phyloP scores from a whole-genome alignment of 2,329 filamentous ascomycete species.

The Phyllosticta capitalensis region DNA sequence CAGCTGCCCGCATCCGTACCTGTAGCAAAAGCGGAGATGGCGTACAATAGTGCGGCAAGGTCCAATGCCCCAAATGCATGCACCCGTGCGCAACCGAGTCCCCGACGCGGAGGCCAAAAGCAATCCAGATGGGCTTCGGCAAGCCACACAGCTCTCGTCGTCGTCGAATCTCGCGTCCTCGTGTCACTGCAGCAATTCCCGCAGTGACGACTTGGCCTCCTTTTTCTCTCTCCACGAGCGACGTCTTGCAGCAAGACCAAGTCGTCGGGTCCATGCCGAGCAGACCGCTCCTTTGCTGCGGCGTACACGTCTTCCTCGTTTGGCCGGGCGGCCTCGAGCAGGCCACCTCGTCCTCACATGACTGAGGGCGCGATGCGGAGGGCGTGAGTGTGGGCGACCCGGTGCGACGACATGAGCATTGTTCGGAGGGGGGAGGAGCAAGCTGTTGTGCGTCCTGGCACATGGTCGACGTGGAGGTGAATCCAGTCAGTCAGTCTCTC shows the following conservation, averaged over 20 bases:
- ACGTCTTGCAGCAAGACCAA: background rate
- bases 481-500: background rate
- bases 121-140: background rate
- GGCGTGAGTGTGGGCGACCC: slow-evolving; percentile 2
- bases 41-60: background rate
- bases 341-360: slow-evolving; percentile 10
- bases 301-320: background rate
- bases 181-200: background rate
- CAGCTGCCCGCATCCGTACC: background rate
- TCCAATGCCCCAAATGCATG: background rate
- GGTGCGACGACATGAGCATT: slow-evolving; percentile 1
- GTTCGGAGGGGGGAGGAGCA: background rate
- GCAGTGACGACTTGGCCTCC: background rate
- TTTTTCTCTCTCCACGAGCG: background rate
- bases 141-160: background rate
- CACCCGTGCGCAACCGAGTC: background rate
- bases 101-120: background rate
- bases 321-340: slow-evolving; percentile 4
- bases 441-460: background rate
- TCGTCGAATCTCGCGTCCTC: background rate
- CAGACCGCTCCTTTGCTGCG: slow-evolving; percentile 10
- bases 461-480: background rate
- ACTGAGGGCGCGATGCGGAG: slow-evolving; percentile 6
- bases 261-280: slow-evolving; percentile 2
- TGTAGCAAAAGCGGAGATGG: background rate